Evolutionary conservation across 192 early-diverging fungal genomes (phyloP).

Genomic region (Coemansia sp.): DNA sequence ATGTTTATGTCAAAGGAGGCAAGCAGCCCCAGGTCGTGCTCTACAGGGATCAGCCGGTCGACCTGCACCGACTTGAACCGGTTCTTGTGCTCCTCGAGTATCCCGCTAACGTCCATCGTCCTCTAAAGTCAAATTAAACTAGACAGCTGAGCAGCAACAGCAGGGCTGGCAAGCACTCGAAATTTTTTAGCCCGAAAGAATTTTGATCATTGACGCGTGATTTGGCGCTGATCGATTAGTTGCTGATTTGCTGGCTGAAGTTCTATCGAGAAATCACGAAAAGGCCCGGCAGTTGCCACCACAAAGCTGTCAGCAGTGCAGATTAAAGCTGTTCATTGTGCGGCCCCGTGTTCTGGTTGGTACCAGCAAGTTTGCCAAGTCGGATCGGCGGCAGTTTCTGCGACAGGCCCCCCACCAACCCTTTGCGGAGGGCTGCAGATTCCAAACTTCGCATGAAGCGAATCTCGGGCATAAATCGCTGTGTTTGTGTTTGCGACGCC

Average conservation of each 20-base stretch:
- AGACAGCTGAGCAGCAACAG: slow-evolving; percentile 6
- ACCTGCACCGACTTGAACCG: slow-evolving; percentile 74
- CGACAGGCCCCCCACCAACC: too few species aligned
- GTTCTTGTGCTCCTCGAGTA: slow-evolving; percentile 65
- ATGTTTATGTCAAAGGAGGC: slow-evolving; percentile 78
- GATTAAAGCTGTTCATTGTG: too few species aligned
- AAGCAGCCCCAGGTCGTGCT: slow-evolving; percentile 85
- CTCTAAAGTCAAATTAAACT: not conserved
- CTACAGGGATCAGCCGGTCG: slow-evolving; percentile 75
- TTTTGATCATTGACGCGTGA: not conserved
- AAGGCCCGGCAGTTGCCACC: too few species aligned
- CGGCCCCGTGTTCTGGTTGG: too few species aligned
- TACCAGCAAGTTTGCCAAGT: too few species aligned
- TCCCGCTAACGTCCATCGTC: slow-evolving; percentile 63
- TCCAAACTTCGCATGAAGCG: too few species aligned
- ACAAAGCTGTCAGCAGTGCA: too few species aligned
- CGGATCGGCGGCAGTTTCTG: too few species aligned
- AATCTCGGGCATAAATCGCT: not conserved
- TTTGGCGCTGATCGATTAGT: not conserved
- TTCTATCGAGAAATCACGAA: too few species aligned
- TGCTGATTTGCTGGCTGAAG: not conserved
- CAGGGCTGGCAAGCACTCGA: not conserved
- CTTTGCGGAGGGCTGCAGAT: too few species aligned
- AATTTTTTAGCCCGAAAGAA: not conserved
- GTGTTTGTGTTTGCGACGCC: not conserved